These are phyloP conservation scores for Musa beccarii DNA, from an alignment of 176 grass and related monocot genomes.

Conservation along the genomic window DNA sequence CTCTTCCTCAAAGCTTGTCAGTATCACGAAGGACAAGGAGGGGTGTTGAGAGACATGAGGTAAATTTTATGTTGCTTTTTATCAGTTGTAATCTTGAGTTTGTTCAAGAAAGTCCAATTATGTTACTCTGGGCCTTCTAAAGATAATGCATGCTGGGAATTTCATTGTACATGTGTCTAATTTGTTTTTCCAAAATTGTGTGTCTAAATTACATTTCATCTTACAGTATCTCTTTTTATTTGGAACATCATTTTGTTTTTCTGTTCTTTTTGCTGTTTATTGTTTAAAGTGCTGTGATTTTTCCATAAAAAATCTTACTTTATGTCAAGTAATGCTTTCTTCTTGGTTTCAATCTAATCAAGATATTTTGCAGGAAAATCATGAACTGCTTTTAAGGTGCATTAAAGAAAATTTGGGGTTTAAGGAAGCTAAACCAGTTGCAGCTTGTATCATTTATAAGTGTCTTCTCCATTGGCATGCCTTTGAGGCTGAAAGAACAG, in stretches of 20 bases:
- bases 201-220: too few species aligned
- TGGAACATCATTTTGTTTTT: too few species aligned
- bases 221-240: too few species aligned
- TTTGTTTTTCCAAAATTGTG: too few species aligned
- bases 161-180: not conserved
- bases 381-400: conserved; percentile 76
- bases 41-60: conserved; percentile 72
- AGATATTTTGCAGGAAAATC: conserved; percentile 64
- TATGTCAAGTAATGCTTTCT: not conserved
- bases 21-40: conserved; percentile 49
- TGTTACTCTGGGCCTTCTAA: not conserved
- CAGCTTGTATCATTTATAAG: conserved; percentile 85
- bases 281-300: not conserved
- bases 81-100: not conserved
- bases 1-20: conserved; percentile 43
- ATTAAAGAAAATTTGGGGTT: conserved; percentile 90
- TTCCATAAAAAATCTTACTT: not conserved
- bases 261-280: too few species aligned
- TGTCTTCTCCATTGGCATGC: conserved; percentile 70
- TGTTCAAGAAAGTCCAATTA: conserved; percentile 3
- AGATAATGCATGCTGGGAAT: not conserved
- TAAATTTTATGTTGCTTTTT: conserved; percentile 24
- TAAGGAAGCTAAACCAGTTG: conserved; percentile 76
- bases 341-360: conserved; percentile 9
- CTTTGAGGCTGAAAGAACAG: conserved; percentile 91